A percentile compares a stretch with the other conserved stretches of the same genome.
phyloP scores from a whole-genome alignment of 495 filamentous ascomycete genomes.

The Bryoglossum gracile region DNA sequence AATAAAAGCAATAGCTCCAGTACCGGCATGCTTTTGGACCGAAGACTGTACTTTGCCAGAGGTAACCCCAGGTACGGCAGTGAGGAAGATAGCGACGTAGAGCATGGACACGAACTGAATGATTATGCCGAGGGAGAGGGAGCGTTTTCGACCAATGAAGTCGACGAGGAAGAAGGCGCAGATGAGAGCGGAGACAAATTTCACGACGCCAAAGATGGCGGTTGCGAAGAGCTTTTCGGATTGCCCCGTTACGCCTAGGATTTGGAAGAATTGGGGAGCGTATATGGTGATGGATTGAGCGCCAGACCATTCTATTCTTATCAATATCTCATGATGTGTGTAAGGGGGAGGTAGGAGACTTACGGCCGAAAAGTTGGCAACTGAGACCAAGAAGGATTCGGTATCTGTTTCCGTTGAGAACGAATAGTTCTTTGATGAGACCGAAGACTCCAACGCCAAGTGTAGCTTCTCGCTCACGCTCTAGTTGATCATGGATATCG shows the following conservation, averaged over 20 bases:
- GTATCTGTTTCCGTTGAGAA: slow-evolving; percentile 54
- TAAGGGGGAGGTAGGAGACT: slow-evolving; percentile 42
- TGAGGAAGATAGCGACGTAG: slow-evolving; percentile 62
- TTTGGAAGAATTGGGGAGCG: slow-evolving; percentile 56
- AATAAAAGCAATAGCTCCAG: slow-evolving; percentile 57
- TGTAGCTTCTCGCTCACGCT: slow-evolving; percentile 51
- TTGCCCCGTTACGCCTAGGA: slow-evolving; percentile 55
- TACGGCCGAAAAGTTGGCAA: slow-evolving; percentile 39
- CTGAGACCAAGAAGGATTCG: slow-evolving; percentile 33
- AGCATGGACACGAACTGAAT: slow-evolving; percentile 58
- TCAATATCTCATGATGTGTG: not conserved
- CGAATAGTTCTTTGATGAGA: slow-evolving; percentile 52
- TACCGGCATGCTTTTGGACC: slow-evolving; percentile 7
- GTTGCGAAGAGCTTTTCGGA: slow-evolving; percentile 59
- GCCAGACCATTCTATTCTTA: slow-evolving; percentile 59
- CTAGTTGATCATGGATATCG: slow-evolving; percentile 40
- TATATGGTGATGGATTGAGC: slow-evolving; percentile 61
- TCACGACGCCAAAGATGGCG: slow-evolving; percentile 64
- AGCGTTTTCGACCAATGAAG: slow-evolving; percentile 63
- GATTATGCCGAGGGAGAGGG: slow-evolving; percentile 55
- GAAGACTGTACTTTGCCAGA: slow-evolving; percentile 30
- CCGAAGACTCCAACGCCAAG: slow-evolving; percentile 47
- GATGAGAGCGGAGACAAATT: slow-evolving; percentile 53
- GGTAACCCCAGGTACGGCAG: slow-evolving; percentile 36
- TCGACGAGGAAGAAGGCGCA: slow-evolving; percentile 71